Evolutionary conservation across 139 green algal genomes (phyloP), one percentile per base, ranked within the genome.

Genomic region (Astrephomene gubernaculifera): DNA sequence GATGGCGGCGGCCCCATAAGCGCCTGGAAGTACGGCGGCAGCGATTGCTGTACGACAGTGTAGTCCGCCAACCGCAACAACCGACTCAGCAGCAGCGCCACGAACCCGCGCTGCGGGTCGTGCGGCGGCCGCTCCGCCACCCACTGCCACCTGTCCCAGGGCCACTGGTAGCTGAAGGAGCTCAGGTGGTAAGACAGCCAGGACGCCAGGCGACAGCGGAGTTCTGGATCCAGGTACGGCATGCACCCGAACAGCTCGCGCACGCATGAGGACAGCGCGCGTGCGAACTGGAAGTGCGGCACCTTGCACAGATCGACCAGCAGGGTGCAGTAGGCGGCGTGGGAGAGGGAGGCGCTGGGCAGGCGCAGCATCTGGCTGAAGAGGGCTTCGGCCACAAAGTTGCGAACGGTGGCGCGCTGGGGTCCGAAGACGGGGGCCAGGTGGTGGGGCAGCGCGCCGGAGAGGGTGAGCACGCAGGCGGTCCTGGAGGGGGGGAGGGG

Each of bases 161-260:
- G 96, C 97, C 97, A 99, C 85, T 95, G 75, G 83, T 94, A 98
- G 31, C 95, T 83, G 69, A 97, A 97, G 89, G 97, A 96, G 73
- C 89, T 95, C 44, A 98, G 89, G 91, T 98, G 96, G 89, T 97
- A 96, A n/a, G 95, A 91, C 68, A 98, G 92, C 95, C 96, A 99
- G 24, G 94, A 88, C 6, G 93, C 89, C 63, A 98, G 72, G 44
- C 95, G 90, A 17, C 60, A 38, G 39, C 86, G 82, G 69, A 97
- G 92, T 87, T 96, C 90, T 1, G 94, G 92, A 83, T 98, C 96
- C 90, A 96, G 90, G 49, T 82, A 60, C 21, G 61, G 60, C 79
- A 92, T 67, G 24, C 92, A 83, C 9, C 82, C 85, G 85, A 96
- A 96, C 72, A 83, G 88, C 80, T 96, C 92, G 25, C 95, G 83